These are phyloP conservation scores for Pseudomassariella vexata DNA, from an alignment of 2,329 filamentous ascomycete species.

Conservation along the genomic window DNA sequence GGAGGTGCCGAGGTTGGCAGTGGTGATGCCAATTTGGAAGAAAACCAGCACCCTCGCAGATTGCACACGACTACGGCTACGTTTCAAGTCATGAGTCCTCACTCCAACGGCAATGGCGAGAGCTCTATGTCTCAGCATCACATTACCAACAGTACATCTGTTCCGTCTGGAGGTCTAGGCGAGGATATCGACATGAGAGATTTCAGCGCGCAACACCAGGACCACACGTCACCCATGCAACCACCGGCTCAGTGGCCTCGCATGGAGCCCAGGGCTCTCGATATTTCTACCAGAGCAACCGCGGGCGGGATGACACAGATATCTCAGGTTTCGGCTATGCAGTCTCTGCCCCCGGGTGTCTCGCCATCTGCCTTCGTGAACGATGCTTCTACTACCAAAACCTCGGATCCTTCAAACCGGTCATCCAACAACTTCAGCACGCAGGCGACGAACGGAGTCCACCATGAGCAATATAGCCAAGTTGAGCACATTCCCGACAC, in stretches of 20 bases:
- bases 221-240: constrained; percentile 39
- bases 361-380: constrained; percentile 62
- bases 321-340: constrained; percentile 59
- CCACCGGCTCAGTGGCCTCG: constrained; percentile 39
- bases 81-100: constrained; percentile 50
- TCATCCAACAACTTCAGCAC: constrained; percentile 64
- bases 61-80: constrained; percentile 38
- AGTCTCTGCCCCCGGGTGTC: constrained; percentile 50
- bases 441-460: constrained; percentile 64
- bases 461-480: constrained; percentile 35
- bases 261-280: constrained; percentile 20
- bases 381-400: constrained; percentile 92
- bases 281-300: constrained; percentile 32
- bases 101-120: constrained; percentile 53
- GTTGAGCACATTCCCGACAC: constrained; percentile 48
- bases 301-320: constrained; percentile 47
- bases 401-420: constrained; percentile 61
- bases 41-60: constrained; percentile 50
- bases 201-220: constrained; percentile 38
- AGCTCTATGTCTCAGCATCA: constrained; percentile 30
- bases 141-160: constrained; percentile 51
- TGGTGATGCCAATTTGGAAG: constrained; percentile 39
- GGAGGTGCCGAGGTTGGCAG: constrained; percentile 39
- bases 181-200: constrained; percentile 60
- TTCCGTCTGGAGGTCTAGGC: constrained; percentile 38